Evolutionary conservation across 2,329 filamentous ascomycete genomes (phyloP).

Genomic region (Macrophomina phaseolina): DNA sequence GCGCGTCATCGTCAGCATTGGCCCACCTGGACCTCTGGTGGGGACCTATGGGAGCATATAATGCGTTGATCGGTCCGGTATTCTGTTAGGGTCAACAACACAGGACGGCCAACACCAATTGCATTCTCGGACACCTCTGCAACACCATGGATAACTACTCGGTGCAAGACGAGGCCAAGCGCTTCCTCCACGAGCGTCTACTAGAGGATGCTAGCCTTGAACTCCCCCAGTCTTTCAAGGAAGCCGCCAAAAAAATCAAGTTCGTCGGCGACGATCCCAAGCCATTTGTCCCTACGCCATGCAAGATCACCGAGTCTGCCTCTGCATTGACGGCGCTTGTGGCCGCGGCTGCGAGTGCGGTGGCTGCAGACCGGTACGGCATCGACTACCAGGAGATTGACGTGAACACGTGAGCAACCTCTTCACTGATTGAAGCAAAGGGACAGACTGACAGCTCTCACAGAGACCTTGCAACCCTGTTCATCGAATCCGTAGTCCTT

Average conservation of each 20-base stretch:
- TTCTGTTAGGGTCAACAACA: neutral
- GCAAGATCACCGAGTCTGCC: conserved; percentile 27
- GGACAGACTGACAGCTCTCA: neutral
- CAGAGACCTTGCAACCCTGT: conserved; percentile 52
- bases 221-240: neutral
- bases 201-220: neutral
- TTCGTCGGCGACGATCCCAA: conserved; percentile 22
- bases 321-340: conserved; percentile 21
- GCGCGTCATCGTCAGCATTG: neutral
- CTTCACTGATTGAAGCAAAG: neutral
- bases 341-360: conserved; percentile 22
- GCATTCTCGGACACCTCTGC: neutral
- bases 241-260: conserved; percentile 15
- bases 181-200: conserved; percentile 18
- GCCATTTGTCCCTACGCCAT: conserved; percentile 24
- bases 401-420: conserved; percentile 52
- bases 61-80: neutral
- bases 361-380: conserved; percentile 41
- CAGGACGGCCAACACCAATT: too few relatives aligned
- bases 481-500: conserved; percentile 50
- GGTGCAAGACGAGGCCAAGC: conserved; percentile 15
- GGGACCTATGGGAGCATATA: neutral
- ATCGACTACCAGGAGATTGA: conserved; percentile 46
- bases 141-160: conserved; percentile 9
- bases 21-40: neutral